Conservation (phyloP, 2,329 filamentous ascomycete species). For the Xylariaceae sp. region DNA sequence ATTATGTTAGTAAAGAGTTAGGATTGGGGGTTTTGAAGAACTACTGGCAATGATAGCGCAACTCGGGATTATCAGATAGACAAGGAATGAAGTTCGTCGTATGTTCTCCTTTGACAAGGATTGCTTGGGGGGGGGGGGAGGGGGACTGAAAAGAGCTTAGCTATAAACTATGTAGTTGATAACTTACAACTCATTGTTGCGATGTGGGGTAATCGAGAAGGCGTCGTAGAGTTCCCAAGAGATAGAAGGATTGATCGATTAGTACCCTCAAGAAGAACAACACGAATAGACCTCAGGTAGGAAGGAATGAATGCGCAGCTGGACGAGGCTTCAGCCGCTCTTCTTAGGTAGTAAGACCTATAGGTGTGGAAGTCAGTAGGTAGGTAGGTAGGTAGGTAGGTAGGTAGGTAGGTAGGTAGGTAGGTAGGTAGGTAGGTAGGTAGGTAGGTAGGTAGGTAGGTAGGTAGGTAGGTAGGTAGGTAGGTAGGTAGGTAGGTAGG, state of each 20-base stretch:
- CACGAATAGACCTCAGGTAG: neutral
- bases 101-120: slow-evolving; percentile 6
- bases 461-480: no score
- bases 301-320: neutral
- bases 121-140: slow-evolving; percentile 4
- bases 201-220: slow-evolving; percentile 28
- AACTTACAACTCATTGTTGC: slow-evolving; percentile 47
- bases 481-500: neutral
- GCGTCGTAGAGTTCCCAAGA: no score
- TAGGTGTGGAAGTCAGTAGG: slow-evolving; percentile 6
- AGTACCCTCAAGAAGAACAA: neutral
- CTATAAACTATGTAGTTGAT: no score
- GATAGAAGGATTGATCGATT: neutral
- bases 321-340: slow-evolving; percentile 1
- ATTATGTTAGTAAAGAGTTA: slow-evolving; percentile 16
- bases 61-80: slow-evolving; percentile 3
- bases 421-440: no score
- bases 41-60: slow-evolving; percentile 5
- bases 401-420: neutral
- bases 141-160: slow-evolving; percentile 30
- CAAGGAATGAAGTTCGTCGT: slow-evolving; percentile 1
- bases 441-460: no score
- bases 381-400: neutral
- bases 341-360: slow-evolving; percentile 6
- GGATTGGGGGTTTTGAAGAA: neutral